A percentile compares a stretch with the other conserved stretches of the same genome.
Conservation (phyloP, 2,329 filamentous ascomycete species). For the Furcasterigmium furcatum region DNA sequence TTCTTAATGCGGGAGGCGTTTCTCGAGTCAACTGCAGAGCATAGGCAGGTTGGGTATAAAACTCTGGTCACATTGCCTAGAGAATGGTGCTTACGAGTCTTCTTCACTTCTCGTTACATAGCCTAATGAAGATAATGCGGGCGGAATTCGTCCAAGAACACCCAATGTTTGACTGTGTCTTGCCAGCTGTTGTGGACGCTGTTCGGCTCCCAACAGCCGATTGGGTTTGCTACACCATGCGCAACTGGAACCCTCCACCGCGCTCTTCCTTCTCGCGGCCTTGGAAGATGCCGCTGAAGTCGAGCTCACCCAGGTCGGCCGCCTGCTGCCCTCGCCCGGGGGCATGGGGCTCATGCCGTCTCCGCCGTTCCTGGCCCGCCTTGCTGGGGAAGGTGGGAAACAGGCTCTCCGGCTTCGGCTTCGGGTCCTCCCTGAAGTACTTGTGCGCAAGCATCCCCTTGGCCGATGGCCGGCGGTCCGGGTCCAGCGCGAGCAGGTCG, state of each 20-base stretch:
- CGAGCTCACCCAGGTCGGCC: conserved; percentile 49
- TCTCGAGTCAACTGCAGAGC: too few species aligned
- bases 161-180: too few species aligned
- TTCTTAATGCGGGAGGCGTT: too few species aligned
- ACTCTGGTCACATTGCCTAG: neutral
- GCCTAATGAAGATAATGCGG: neutral
- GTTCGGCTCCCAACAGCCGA: too few species aligned
- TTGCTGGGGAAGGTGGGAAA: conserved; percentile 97
- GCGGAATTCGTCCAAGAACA: too few species aligned
- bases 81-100: conserved; percentile 4
- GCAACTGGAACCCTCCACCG: conserved; percentile 63
- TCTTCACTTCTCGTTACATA: neutral
- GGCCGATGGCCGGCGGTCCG: conserved; percentile 66
- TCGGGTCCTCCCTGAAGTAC: conserved; percentile 87
- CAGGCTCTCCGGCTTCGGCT: conserved; percentile 85
- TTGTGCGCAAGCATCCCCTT: conserved; percentile 71
- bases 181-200: too few species aligned
- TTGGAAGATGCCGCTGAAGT: conserved; percentile 71
- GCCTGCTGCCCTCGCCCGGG: conserved; percentile 72
- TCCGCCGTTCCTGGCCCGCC: conserved; percentile 82
- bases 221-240: conserved; percentile 42
- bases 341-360: conserved; percentile 73
- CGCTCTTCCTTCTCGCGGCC: conserved; percentile 61
- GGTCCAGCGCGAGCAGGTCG: conserved; percentile 71
- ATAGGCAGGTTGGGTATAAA: too few species aligned